Base-by-base conservation (phyloP, 2,329 filamentous ascomycete genomes). In the Trichoderma sp. region DNA sequence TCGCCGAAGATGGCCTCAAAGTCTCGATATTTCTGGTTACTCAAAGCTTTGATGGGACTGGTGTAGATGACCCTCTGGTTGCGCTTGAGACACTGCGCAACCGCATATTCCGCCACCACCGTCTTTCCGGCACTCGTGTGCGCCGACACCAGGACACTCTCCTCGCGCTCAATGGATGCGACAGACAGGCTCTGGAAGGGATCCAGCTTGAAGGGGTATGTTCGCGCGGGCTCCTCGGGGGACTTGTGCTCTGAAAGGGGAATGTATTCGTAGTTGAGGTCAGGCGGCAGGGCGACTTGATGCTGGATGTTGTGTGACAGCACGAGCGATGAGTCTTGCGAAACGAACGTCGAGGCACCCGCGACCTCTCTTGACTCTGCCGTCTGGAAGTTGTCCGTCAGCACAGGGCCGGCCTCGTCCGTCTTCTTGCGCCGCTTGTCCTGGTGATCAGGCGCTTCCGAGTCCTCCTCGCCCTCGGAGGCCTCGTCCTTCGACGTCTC, bases 61-160 rank as follows among this genome's bases (percentile, higher is more conserved):
- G 95, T 99, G 80, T 99, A 99, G 77, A 99, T 99, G 72, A 99
- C 94, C 75, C 95, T 87, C 81, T 99, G 95, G 79, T 98, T 98
- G 76, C 93, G 91, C 83, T 95, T 96, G 76, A 99, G 83, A 77
- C 95, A 96, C 74, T 99, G 95, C 17, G 96, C 95, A 75, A 99
- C 96, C 21, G 95, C 96, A 75, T 99, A 99, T 78, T 99, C 95
- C 68, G 95, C 95, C 51, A 98, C 93, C 7, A 99, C 96, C 0
- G 95, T 99, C 80, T 99, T 99, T 79, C 95, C 95, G 44, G 95
- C 95, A 83, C 91, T 95, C 7, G 95, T 99, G 79, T 99, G 95
- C 61, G 95, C 95, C 17, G 96, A 98, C 2, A 99, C 95, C 57
- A 99, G 80, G 0, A 99, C 92, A 81, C 93, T 98, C 82, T 99